phyloP scores from a whole-genome alignment of 257 asterid species.

The Solanum corneliomulleri region DNA sequence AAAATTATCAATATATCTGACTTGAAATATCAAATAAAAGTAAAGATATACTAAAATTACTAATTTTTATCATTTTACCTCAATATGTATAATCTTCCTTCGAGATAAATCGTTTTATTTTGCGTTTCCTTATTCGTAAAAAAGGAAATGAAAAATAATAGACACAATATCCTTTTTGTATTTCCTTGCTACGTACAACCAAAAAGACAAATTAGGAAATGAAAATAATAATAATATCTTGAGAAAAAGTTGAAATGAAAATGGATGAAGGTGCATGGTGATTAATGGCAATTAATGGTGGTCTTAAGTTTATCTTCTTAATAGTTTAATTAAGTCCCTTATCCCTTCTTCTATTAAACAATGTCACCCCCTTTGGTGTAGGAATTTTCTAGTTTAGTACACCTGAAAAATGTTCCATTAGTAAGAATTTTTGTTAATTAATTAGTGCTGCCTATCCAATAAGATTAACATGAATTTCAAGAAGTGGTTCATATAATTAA shows the following conservation, averaged over 20 bases:
- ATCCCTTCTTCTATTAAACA: background rate
- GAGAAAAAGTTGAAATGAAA: background rate
- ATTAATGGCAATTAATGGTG: background rate
- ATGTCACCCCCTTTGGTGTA: background rate
- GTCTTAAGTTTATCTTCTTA: background rate
- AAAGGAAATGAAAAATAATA: background rate
- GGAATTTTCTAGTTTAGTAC: background rate
- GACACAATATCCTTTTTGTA: too few relatives aligned
- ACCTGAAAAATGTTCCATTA: conserved; percentile 2
- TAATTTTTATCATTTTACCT: background rate
- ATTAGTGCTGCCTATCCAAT: background rate
- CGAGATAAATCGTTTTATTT: background rate
- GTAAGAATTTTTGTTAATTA: background rate
- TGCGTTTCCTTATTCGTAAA: background rate
- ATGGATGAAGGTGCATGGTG: background rate
- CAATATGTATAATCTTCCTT: background rate
- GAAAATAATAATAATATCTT: background rate
- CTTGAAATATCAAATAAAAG: background rate
- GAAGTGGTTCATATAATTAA: background rate
- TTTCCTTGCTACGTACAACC: background rate
- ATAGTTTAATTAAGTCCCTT: background rate
- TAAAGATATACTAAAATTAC: background rate
- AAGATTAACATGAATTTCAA: background rate
- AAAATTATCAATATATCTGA: background rate
- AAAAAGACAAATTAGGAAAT: background rate